phyloP scores from a whole-genome alignment of 2,329 filamentous ascomycete genomes.

The Arthroderma sp. region DNA sequence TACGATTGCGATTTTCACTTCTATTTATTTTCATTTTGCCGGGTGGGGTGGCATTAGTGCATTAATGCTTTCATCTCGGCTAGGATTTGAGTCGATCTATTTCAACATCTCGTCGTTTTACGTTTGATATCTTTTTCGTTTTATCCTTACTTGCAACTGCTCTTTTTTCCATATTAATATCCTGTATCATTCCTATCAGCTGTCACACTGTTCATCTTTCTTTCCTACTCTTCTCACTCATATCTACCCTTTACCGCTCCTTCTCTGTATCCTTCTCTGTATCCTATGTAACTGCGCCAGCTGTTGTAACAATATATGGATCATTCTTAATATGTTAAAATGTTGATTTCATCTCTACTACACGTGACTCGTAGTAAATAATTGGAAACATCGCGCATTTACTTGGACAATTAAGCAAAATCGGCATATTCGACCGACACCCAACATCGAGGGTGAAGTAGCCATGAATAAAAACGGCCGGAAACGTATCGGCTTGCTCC shows the following conservation, averaged over 20 bases:
- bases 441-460: not conserved
- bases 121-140: not conserved
- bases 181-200: not conserved
- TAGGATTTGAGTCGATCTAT: not conserved
- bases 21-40: not conserved
- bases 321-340: not conserved
- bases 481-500: constrained; percentile 19
- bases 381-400: no score
- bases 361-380: not conserved
- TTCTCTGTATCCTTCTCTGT: not conserved
- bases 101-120: not conserved
- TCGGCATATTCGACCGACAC: not conserved
- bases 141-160: not conserved
- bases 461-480: not conserved
- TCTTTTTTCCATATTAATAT: not conserved
- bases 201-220: constrained; percentile 6
- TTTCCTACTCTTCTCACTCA: constrained; percentile 11
- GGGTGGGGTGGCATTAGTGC: not conserved
- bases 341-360: not conserved
- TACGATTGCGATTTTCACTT: constrained; percentile 1
- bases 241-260: not conserved
- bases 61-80: not conserved
- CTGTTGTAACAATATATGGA: constrained; percentile 5
- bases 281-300: not conserved
- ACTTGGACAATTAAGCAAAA: no score